A percentile compares a stretch with the other conserved stretches of the same genome.
Conservation (phyloP, 257 asterid species). For the Eucommia ulmoides region DNA sequence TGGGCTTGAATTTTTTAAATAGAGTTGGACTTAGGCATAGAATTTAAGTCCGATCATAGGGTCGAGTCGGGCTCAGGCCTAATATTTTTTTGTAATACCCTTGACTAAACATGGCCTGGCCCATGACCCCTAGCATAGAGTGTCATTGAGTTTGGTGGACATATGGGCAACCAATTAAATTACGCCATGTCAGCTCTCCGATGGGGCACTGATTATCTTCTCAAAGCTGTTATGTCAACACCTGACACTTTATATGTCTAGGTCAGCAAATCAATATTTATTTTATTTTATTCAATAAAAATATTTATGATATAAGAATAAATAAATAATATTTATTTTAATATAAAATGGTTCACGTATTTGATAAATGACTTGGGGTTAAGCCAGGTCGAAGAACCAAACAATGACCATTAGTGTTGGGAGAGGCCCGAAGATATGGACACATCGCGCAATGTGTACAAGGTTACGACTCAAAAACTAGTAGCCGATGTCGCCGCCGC, state of each 20-base stretch:
- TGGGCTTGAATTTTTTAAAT: no score
- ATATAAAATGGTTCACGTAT: no score
- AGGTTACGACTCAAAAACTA: conserved; percentile 13
- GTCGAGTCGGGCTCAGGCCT: no score
- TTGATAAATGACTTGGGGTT: no score
- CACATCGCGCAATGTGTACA: conserved; percentile 5
- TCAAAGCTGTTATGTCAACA: conserved; percentile 69
- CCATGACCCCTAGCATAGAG: conserved; percentile 16
- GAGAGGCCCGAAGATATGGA: conserved; percentile 6
- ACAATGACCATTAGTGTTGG: conserved; percentile 50
- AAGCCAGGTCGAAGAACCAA: conserved; percentile 69
- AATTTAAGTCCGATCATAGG: no score
- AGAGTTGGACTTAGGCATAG: no score
- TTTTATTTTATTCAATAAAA: no score
- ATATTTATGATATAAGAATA: no score
- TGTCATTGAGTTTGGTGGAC: conserved; percentile 55
- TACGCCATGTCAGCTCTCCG: conserved; percentile 53
- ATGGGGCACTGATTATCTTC: conserved; percentile 76
- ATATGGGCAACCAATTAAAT: conserved; percentile 35
- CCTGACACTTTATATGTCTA: conserved; percentile 54
- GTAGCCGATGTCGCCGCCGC: conserved; percentile 40
- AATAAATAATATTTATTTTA: no score
- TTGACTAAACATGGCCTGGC: no score
- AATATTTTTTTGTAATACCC: no score
- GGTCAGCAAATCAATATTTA: conserved; percentile 16